These are phyloP conservation scores for Blastomyces percursus DNA, from an alignment of 2,329 filamentous ascomycete species.

Conservation along the genomic window DNA sequence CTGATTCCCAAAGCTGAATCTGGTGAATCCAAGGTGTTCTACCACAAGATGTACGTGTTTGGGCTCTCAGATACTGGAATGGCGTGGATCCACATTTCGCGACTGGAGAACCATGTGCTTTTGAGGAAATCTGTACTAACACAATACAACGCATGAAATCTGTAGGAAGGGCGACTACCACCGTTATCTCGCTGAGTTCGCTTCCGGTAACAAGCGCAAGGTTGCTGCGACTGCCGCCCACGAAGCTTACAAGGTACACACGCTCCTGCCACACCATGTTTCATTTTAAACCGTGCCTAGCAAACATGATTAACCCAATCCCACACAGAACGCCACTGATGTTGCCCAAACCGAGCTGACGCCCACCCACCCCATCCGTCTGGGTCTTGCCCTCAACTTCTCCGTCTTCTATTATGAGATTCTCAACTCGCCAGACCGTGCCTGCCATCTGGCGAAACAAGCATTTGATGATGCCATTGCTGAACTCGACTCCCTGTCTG, in stretches of 20 bases:
- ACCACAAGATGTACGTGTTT: slow-evolving; percentile 91
- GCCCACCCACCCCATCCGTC: slow-evolving; percentile 94
- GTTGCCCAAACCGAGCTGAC: slow-evolving; percentile 96
- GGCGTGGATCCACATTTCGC: background rate
- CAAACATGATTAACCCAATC: background rate
- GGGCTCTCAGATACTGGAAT: background rate
- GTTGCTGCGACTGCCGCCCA: slow-evolving; percentile 73
- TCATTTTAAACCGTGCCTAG: background rate
- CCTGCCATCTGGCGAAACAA: slow-evolving; percentile 98
- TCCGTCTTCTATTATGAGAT: slow-evolving; percentile 99
- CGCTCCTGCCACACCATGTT: background rate
- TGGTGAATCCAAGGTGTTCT: slow-evolving; percentile 99
- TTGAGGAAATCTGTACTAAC: slow-evolving; percentile 1
- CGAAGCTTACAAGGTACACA: slow-evolving; percentile 91
- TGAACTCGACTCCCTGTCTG: slow-evolving; percentile 92
- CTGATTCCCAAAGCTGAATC: slow-evolving; percentile 93
- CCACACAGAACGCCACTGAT: slow-evolving; percentile 77
- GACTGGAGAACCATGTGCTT: slow-evolving; percentile 1
- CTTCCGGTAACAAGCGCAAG: slow-evolving; percentile 86
- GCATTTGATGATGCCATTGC: slow-evolving; percentile 98
- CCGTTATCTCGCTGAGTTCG: slow-evolving; percentile 90
- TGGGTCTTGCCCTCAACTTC: slow-evolving; percentile 97
- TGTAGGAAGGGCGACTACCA: slow-evolving; percentile 93
- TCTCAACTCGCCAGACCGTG: slow-evolving; percentile 92
- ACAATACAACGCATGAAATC: slow-evolving; percentile 7